phyloP scores from a whole-genome alignment of 2,329 filamentous ascomycete genomes.

The Talaromyces sp. region DNA sequence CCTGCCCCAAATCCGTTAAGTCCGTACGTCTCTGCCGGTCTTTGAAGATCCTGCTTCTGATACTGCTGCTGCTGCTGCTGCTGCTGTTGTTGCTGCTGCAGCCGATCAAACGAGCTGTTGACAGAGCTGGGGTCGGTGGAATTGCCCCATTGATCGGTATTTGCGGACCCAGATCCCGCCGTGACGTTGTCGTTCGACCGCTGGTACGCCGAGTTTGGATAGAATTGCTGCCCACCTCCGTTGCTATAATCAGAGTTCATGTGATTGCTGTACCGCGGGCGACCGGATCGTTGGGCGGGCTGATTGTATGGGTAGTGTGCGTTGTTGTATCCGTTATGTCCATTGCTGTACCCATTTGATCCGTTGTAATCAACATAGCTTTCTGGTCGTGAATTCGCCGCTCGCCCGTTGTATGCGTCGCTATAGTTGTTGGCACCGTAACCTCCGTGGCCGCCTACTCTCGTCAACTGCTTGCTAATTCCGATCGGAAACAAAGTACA shows the following conservation, averaged over 20 bases:
- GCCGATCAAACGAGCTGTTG: conserved; percentile 81
- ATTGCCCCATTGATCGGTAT: conserved; percentile 66
- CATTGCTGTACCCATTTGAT: conserved; percentile 19
- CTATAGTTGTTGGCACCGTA: conserved; percentile 26
- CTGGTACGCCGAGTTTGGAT: conserved; percentile 56
- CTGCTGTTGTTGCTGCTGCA: conserved; percentile 42
- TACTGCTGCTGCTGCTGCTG: conserved; percentile 31
- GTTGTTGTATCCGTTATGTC: conserved; percentile 15
- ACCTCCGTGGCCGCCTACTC: conserved; percentile 15
- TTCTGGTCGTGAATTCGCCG: conserved; percentile 33
- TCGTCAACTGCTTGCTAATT: conserved; percentile 12
- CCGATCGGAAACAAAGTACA: too few relatives aligned
- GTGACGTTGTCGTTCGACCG: conserved; percentile 83
- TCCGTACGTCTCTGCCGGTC: conserved; percentile 57
- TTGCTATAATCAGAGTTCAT: conserved; percentile 24
- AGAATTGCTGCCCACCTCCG: conserved; percentile 14
- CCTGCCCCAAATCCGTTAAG: conserved; percentile 47
- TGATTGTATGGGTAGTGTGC: conserved; percentile 33
- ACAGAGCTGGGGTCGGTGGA: conserved; percentile 89
- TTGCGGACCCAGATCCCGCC: conserved; percentile 58
- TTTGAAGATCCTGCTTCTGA: conserved; percentile 31
- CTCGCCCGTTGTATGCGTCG: conserved; percentile 25
- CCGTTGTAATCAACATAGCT: conserved; percentile 36
- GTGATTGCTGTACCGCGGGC: conserved; percentile 28
- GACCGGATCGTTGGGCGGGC: conserved; percentile 16